Base-by-base conservation (phyloP, 208 protist species). In the Crithidia fasciculata region DNA sequence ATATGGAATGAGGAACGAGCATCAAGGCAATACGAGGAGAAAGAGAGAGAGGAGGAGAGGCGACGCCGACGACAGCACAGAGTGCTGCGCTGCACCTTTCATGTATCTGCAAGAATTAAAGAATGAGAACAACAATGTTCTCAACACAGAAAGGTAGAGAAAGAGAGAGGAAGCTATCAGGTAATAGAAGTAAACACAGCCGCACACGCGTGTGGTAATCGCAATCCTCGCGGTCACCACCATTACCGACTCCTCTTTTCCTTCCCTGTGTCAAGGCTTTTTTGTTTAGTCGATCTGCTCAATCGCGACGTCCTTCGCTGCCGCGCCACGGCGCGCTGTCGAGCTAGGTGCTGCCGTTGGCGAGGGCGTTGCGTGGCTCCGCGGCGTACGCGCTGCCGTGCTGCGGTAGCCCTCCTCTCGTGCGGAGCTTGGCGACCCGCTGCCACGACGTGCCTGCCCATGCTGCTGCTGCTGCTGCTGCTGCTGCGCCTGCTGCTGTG, bases 401-500 rank as follows among this genome's bases (percentile, higher is more conserved):
- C 72, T 76, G 12, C 56, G 52, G 40, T 76, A 76, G 41, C 54
- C 63, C 2, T 39, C 53, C 10, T 77, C 72, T n/a, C 72, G 45
- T 15, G n/a, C 18, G n/a, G 10, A 37, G 47, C 40, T 55, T 2
- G 53, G 13, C n/a, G 62, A 45, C 8, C 16, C 47, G 28, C 44
- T 60, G 12, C 43, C 40, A 18, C 19, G 19, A 47, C 44, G 50
- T 40, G 43, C 43, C 37, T 15, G 50, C 63, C 58, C 50, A 16
- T 56, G 16, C 36, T 40, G 28, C 47, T 15, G 28, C 16, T 56
- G 52, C 57, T 62, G 57, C 57, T n/a, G 57, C 12, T 44, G 57
- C 57, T 10, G 57, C 10, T n/a, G 19, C 57, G 7, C 19, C n/a
- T n/a, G 19, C 36, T 15, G 65, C n/a, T 36, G 65, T 13, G n/a